A percentile compares a stretch with the other conserved stretches of the same genome.
phyloP scores from a whole-genome alignment of 495 filamentous ascomycete genomes.

The Melanomma pulvis-pyrius region DNA sequence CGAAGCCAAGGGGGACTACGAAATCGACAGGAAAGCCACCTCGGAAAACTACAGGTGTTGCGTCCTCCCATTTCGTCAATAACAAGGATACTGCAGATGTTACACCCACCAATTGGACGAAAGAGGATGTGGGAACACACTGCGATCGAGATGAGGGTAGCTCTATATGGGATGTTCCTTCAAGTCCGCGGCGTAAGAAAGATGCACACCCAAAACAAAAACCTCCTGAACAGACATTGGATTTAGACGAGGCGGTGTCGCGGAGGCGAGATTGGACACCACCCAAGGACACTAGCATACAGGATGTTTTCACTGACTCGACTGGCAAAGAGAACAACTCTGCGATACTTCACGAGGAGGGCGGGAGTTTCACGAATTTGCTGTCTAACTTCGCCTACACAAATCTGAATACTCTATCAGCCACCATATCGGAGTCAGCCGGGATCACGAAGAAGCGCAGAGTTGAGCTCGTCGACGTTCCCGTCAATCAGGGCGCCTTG shows the following conservation, averaged over 20 bases:
- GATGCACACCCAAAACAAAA: neutral
- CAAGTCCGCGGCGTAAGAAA: constrained; percentile 10
- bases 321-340: constrained; percentile 5
- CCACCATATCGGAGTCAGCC: neutral
- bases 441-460: constrained; percentile 5
- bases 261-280: constrained; percentile 64
- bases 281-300: constrained; percentile 40
- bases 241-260: constrained; percentile 53
- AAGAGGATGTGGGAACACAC: neutral
- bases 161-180: constrained; percentile 23
- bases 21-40: neutral
- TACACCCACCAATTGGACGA: neutral
- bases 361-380: constrained; percentile 15
- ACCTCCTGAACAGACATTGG: constrained; percentile 5
- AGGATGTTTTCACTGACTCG: constrained; percentile 7
- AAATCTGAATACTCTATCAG: neutral
- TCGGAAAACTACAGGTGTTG: constrained; percentile 1
- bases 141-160: neutral
- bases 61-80: constrained; percentile 19
- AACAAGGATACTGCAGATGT: neutral
- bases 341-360: neutral
- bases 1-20: constrained; percentile 21
- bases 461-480: constrained; percentile 24
- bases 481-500: constrained; percentile 21
- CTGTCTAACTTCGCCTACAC: constrained; percentile 19